Percentiles rank a stretch among this genome's conserved stretches.
Evolutionary conservation across 306 rosid genomes (phyloP).

Genomic region (Trifolium repens): DNA sequence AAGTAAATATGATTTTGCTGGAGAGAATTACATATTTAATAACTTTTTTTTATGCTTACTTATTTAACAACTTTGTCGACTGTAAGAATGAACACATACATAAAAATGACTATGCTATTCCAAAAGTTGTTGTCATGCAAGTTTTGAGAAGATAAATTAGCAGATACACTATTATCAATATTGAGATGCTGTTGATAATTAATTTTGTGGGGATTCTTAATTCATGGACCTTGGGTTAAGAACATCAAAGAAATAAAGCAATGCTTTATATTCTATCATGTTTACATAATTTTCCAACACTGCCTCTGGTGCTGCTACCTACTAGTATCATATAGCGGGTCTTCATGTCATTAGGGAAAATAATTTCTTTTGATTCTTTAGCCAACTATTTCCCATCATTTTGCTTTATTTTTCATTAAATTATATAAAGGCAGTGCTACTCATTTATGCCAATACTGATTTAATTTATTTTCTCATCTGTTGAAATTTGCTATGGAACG

Average conservation of each 20-base stretch:
- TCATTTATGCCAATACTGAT: conserved; percentile 20
- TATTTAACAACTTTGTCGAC: background rate
- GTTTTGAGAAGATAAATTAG: conserved; percentile 30
- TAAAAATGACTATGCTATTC: conserved; percentile 3
- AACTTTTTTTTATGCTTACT: too few species aligned
- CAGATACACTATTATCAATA: conserved; percentile 17
- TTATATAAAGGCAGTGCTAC: conserved; percentile 15
- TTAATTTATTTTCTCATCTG: conserved; percentile 36
- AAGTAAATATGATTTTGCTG: conserved; percentile 23
- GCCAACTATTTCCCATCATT: conserved; percentile 1
- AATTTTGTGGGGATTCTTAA: conserved; percentile 22
- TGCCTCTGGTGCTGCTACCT: conserved; percentile 40
- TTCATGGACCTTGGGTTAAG: conserved; percentile 22
- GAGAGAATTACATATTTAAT: conserved; percentile 20
- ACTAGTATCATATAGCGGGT: conserved; percentile 19
- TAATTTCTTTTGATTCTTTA: conserved; percentile 1
- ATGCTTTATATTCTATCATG: conserved; percentile 7
- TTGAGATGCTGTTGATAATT: conserved; percentile 10
- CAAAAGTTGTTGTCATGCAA: conserved; percentile 35
- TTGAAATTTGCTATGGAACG: conserved; percentile 16
- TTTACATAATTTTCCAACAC: conserved; percentile 6
- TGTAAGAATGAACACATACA: conserved; percentile 13
- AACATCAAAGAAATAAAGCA: conserved; percentile 15
- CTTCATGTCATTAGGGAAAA: conserved; percentile 28
- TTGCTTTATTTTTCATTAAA: conserved; percentile 35